Evolutionary conservation across 2,329 filamentous ascomycete species (phyloP), one percentile per base, ranked within the genome.

Genomic region (Periglandula ipomoeae): DNA sequence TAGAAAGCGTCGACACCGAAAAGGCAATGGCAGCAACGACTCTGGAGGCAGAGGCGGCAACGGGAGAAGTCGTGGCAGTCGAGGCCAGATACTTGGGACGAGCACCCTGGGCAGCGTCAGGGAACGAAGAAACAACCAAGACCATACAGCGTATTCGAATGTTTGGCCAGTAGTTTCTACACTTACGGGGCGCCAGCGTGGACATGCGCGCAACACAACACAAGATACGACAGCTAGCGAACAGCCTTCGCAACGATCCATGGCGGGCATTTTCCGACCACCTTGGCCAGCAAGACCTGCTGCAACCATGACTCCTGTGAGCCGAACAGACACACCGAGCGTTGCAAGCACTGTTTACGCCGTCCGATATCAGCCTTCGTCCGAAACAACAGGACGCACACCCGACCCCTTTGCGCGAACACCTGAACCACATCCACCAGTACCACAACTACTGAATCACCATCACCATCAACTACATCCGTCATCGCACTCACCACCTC

Each of bases 331-430:
- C 51, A 82, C 80, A 1, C 73, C 77, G 17, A 83, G 79, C 56
- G 79, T 78, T 1, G 79, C 78, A 40, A 83, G 79, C 60, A 84
- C 80, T 1, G 74, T 79, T 3, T 84, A 84, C 53, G 77, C 78
- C 6, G 71, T 84, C 32, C 71, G 79, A 46, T 83, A 83, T 54
- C 78, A 81, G 48, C 70, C 76, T 10, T 68, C 76, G 6, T 75
- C 76, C 2, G 80, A 80, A 50, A 69, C 70, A 15, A 69, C 70
- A 5, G 69, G 70, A 4, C 68, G 69, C 46, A 71, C 72, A 8
- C 71, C 72, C 3, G 70, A 75, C n/a, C 65, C 58, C 10, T 49
- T 58, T 11, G 41, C 59, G 8, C 68, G 69, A 48, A 71, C 70
- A 7, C 70, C 71, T 3, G 70, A 74, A 24, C 62, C 57, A 26